A percentile compares a stretch with the other conserved stretches of the same genome.
Evolutionary conservation across 2,329 filamentous ascomycete species (phyloP).

Genomic region (Colletotrichum orchidophilum): DNA sequence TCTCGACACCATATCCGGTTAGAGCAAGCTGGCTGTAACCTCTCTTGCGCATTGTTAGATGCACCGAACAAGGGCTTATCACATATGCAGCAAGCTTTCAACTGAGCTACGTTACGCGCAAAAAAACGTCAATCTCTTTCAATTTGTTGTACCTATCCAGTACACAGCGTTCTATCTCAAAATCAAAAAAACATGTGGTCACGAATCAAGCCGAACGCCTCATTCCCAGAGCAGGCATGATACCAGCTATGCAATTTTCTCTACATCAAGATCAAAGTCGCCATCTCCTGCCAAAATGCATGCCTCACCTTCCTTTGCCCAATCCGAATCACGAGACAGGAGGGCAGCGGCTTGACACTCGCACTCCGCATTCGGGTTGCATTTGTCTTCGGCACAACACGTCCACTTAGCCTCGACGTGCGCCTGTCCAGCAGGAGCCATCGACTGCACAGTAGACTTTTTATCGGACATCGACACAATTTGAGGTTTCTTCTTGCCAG

Average conservation of each 20-base stretch:
- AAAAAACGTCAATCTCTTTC: not conserved
- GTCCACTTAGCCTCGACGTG: not conserved
- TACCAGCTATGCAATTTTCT: not conserved
- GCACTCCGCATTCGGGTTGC: not conserved
- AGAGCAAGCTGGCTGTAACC: too few species aligned
- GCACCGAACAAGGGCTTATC: too few species aligned
- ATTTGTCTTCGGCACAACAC: not conserved
- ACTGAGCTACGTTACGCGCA: not conserved
- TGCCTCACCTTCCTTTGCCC: not conserved
- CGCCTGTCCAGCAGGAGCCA: not conserved
- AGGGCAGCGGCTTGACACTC: not conserved
- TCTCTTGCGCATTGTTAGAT: too few species aligned
- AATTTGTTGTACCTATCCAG: not conserved
- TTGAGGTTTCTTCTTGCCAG: not conserved
- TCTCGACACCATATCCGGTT: too few species aligned
- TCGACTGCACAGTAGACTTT: not conserved
- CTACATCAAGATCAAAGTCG: not conserved
- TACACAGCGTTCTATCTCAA: not conserved
- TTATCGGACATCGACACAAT: not conserved
- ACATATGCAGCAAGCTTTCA: not conserved
- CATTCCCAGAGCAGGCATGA: not conserved
- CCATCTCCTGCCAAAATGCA: not conserved
- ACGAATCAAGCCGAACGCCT: not conserved
- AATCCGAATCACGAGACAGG: not conserved
- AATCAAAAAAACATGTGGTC: too few species aligned